Evolutionary conservation across 495 filamentous ascomycete genomes (phyloP).

Genomic region (Cercophora sp.): DNA sequence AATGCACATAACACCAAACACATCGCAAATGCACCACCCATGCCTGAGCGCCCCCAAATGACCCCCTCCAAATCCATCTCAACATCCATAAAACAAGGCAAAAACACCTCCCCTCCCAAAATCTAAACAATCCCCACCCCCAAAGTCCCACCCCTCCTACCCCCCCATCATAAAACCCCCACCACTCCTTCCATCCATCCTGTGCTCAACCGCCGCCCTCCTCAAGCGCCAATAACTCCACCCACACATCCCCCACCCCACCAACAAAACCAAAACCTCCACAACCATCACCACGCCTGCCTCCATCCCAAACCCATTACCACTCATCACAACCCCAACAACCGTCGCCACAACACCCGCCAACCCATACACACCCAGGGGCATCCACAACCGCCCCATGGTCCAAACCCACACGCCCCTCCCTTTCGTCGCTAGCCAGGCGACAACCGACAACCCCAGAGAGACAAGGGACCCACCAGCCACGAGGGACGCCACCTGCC

Average conservation of each 20-base stretch:
- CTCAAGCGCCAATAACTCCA: neutral
- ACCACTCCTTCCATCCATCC: neutral
- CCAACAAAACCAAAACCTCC: neutral
- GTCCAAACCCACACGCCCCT: slow-evolving; percentile 35
- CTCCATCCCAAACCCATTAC: neutral
- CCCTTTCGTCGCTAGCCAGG: no score
- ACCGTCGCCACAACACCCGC: no score
- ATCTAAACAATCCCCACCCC: slow-evolving; percentile 24
- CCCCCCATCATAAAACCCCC: slow-evolving; percentile 27
- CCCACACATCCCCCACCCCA: neutral
- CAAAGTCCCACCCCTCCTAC: slow-evolving; percentile 28
- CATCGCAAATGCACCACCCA: no score
- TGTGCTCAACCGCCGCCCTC: neutral
- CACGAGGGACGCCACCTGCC: no score
- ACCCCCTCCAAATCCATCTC: neutral
- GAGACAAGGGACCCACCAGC: no score
- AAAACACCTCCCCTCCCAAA: slow-evolving; percentile 7
- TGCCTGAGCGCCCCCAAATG: neutral
- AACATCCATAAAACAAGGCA: no score
- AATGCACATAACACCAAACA: no score
- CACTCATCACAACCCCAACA: neutral
- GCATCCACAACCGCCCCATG: slow-evolving; percentile 35
- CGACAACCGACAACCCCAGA: no score
- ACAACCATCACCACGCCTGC: neutral
- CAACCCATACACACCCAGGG: slow-evolving; percentile 38